phyloP scores from a whole-genome alignment of 345 rosid species.

The Arabidopsis suecica region DNA sequence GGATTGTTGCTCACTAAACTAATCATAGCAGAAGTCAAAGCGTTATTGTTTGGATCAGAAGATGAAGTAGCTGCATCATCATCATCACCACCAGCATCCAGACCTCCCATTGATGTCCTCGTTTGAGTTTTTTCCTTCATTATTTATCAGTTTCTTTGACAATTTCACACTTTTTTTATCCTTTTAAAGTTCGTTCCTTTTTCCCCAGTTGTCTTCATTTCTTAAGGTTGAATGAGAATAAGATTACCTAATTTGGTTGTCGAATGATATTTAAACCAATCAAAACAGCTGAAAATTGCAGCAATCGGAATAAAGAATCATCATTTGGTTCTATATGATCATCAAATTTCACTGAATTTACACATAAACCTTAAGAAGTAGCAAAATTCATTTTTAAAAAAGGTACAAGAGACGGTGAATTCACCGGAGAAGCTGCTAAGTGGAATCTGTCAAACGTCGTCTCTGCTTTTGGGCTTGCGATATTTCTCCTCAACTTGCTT shows the following conservation, averaged over 20 bases:
- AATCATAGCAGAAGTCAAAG: conserved; percentile 69
- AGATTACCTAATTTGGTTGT: not conserved
- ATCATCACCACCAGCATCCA: conserved; percentile 29
- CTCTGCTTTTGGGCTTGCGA: conserved; percentile 66
- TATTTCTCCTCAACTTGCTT: conserved; percentile 65
- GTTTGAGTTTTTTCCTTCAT: conserved; percentile 10
- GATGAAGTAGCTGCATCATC: conserved; percentile 23
- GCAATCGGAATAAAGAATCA: not conserved
- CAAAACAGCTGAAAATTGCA: not conserved
- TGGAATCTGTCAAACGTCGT: conserved; percentile 42
- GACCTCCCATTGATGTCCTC: conserved; percentile 46
- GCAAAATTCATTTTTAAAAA: not conserved
- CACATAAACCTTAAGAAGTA: not conserved
- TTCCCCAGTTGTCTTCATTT: not conserved
- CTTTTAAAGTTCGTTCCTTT: not conserved
- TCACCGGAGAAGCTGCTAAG: conserved; percentile 4
- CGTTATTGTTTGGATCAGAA: conserved; percentile 55
- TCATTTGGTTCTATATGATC: conserved; percentile 7
- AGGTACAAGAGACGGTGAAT: not conserved
- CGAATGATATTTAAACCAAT: not conserved
- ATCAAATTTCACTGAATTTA: conserved; percentile 16
- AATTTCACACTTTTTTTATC: not conserved
- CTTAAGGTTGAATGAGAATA: conserved; percentile 32
- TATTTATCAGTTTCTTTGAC: conserved; percentile 8
- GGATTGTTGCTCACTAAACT: conserved; percentile 85